Conservation (phyloP, 371 early-diverging fungal genomes). For the Parasitella parasitica region DNA sequence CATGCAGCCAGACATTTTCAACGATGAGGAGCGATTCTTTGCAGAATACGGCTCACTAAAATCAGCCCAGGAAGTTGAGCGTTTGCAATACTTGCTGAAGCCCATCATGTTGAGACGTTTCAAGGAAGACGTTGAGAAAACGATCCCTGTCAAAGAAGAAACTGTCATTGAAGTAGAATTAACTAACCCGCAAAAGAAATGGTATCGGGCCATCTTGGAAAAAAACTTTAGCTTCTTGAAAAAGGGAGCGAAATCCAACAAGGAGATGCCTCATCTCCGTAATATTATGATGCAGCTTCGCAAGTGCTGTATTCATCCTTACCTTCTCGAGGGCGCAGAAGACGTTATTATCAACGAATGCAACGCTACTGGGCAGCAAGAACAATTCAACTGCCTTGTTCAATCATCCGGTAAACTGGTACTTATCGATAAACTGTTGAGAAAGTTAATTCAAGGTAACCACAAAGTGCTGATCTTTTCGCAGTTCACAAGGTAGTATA, state of each 20-base stretch:
- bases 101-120: conserved; percentile 75
- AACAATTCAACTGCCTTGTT: conserved; percentile 73
- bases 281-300: conserved; percentile 75
- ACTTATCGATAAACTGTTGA: conserved; percentile 83
- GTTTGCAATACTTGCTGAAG: conserved; percentile 63
- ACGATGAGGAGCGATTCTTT: conserved; percentile 69
- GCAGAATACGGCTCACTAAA: conserved; percentile 71
- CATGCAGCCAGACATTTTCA: conserved; percentile 78
- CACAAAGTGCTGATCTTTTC: conserved; percentile 94
- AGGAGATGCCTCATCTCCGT: conserved; percentile 60
- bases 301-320: conserved; percentile 87
- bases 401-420: conserved; percentile 87
- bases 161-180: conserved; percentile 83
- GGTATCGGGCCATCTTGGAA: conserved; percentile 87
- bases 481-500: conserved; percentile 78
- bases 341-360: conserved; percentile 72
- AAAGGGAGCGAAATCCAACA: conserved; percentile 57
- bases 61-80: conserved; percentile 74
- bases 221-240: conserved; percentile 77
- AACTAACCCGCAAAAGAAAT: conserved; percentile 80
- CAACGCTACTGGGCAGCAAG: conserved; percentile 54
- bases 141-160: conserved; percentile 83
- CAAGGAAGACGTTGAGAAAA: conserved; percentile 84
- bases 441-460: conserved; percentile 72
- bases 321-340: conserved; percentile 81